A percentile compares a stretch with the other conserved stretches of the same genome.
Conservation (phyloP, 176 grass and related monocot genomes). For the Raddia distichophylla region DNA sequence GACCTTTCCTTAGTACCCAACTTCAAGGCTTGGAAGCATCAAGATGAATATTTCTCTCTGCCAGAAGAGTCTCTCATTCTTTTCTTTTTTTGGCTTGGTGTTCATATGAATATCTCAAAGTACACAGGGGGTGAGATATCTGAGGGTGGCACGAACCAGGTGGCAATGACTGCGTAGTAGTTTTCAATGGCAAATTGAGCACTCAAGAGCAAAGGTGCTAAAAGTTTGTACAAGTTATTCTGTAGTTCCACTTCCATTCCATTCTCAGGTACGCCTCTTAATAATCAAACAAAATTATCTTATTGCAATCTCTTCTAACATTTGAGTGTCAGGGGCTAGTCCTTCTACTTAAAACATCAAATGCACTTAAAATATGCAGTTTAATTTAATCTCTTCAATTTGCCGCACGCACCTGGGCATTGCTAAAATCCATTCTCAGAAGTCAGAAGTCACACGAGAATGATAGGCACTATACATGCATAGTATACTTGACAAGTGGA, state of each 20-base stretch:
- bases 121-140: not conserved
- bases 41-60: conserved; percentile 41
- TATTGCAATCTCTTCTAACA: not conserved
- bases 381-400: conserved; percentile 20
- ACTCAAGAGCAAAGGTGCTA: not conserved
- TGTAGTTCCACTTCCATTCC: not conserved
- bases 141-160: not conserved
- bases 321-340: conserved; percentile 25
- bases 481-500: conserved; percentile 26
- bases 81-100: not conserved
- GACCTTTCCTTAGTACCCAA: conserved; percentile 44
- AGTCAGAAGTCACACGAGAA: conserved; percentile 9
- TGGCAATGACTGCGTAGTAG: not conserved
- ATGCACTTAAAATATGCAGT: not conserved
- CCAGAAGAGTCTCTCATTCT: not conserved
- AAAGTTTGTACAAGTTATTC: not conserved
- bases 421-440: not conserved
- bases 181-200: conserved; percentile 22
- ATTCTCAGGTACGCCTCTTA: conserved; percentile 28
- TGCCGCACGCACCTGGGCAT: not conserved
- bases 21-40: conserved; percentile 45
- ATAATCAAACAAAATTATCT: not conserved
- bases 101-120: not conserved
- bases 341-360: not conserved
- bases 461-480: conserved; percentile 5